Conservation (phyloP, 2,329 filamentous ascomycete genomes). For the Trichoderma koningiopsis region DNA sequence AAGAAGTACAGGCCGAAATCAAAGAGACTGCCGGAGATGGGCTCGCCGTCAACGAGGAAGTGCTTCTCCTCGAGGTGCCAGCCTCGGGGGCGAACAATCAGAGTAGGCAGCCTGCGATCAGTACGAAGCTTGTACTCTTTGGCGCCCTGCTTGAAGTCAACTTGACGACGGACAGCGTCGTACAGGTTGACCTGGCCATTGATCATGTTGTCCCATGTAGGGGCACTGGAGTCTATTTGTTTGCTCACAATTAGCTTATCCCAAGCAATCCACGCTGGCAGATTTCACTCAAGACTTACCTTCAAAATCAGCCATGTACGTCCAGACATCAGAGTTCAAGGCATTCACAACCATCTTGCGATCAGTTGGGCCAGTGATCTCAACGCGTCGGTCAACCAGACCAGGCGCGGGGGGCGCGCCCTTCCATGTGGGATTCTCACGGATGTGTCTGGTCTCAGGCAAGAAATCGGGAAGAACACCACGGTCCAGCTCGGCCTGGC, state of each 20-base stretch:
- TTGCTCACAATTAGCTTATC: slow-evolving; percentile 1
- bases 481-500: slow-evolving; percentile 91
- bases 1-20: slow-evolving; percentile 99
- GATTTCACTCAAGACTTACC: slow-evolving; percentile 55
- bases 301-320: slow-evolving; percentile 99
- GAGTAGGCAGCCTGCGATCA: slow-evolving; percentile 79
- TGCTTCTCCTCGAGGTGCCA: slow-evolving; percentile 99
- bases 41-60: slow-evolving; percentile 90
- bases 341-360: slow-evolving; percentile 99
- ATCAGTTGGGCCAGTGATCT: slow-evolving; percentile 97
- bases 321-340: slow-evolving; percentile 93
- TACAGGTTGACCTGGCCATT: slow-evolving; percentile 97
- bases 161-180: slow-evolving; percentile 88
- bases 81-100: slow-evolving; percentile 91
- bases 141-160: slow-evolving; percentile 92
- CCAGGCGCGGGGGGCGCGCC: slow-evolving; percentile 89
- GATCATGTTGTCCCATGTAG: slow-evolving; percentile 99
- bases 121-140: slow-evolving; percentile 98
- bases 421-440: slow-evolving; percentile 91
- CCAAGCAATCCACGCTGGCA: background rate
- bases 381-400: slow-evolving; percentile 87
- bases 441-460: slow-evolving; percentile 92
- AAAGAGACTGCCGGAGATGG: slow-evolving; percentile 89
- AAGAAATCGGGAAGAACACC: slow-evolving; percentile 90
- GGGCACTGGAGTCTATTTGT: slow-evolving; percentile 79